Base-by-base conservation (phyloP, 192 early-diverging fungal genomes). In the Paraglomus occultum region DNA sequence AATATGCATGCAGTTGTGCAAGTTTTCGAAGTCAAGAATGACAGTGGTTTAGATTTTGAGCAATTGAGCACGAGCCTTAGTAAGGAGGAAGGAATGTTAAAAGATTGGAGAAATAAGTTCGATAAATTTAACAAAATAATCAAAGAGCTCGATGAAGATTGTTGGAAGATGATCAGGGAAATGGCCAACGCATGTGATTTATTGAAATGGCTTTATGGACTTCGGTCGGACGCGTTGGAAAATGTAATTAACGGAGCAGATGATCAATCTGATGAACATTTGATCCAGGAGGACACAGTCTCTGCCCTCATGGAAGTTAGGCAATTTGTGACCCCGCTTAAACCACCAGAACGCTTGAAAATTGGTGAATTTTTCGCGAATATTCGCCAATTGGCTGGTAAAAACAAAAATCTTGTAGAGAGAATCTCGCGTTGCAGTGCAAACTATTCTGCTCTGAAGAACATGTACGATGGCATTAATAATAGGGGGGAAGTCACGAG, bases 211-310 rank as follows among this genome's bases (percentile, higher is more conserved):
- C 62, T 72, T 22, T 1, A 55, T 52, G 31, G 40, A 2, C 39
- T 71, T 12, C 64, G 38, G 18, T 52, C 54, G 31, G 46, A 73
- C 43, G 64, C 66, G 17, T 18, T 73, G 6, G 67, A 73, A 49
- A 67, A 73, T 65, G 54, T 64, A 40, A 67, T 73, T 67, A 73
- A 73, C 51, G 45, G 23, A 12, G 71, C 67, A 49, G 71, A 73
- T 44, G 71, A 73, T 4, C 48, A 54, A 43, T 58, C 71, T 8
- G 71, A 73, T 48, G 65, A 57, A 40, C 18, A 65, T 15, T 31
- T 70, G 5, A 59, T 70, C 12, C 67, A 70, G 59, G 62, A 73
- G 57, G 71, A 68, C 8, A 65, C 62, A 39, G 46, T 73, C 12
- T 49, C 52, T 17, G 57, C 71, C 20, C 51, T 58, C 18, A 58